Evolutionary conservation across 192 early-diverging fungal genomes (phyloP), one percentile per base, ranked within the genome.

Genomic region (Podila clonocystis): DNA sequence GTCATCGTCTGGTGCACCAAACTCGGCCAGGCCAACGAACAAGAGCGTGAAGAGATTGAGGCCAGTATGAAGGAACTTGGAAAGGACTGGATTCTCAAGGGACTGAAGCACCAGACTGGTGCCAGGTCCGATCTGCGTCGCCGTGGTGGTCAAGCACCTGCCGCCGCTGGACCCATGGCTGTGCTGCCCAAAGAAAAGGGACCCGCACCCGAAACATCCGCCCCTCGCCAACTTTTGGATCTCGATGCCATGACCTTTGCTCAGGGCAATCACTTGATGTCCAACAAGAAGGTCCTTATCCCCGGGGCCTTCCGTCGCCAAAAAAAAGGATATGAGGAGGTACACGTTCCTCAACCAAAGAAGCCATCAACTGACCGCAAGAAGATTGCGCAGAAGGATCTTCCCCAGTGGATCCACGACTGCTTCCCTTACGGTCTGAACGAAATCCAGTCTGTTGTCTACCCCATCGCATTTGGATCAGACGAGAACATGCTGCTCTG

Each of bases 401-500:
- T 99, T 59, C 97, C 97, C 1, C 71, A 58, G 8, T 99, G 97
- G 97, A 89, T 92, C 49, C 93, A 92, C 31, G 75, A 75, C 19
- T 93, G 89, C n/a, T 97, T 97, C 75, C 74, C 82, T 15, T 84
- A 88, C 48, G 87, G 91, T n/a, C 87, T 99, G 63, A 99, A 99
- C 84, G 87, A 95, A 58, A 89, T 99, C 38, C 98, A 99, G 87
- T 94, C 93, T 73, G 87, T 87, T 38, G 88, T 99, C 5, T 98
- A 94, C 71, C 92, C 93, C 33, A 83, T 88, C n/a, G 98, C 96
- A 0, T 99, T 95, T 80, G 82, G 83, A 12, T 83, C 87, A n/a
- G 95, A 98, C 77, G 97, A 95, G 52, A 97, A 97, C 79, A 89
- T 98, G 88, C 87, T 99, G 8, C 85, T 99, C n/a, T 98, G 98